Evolutionary conservation across 1,139 yeast species (phyloP).

Genomic region (Suhomyces bolitotheri): DNA sequence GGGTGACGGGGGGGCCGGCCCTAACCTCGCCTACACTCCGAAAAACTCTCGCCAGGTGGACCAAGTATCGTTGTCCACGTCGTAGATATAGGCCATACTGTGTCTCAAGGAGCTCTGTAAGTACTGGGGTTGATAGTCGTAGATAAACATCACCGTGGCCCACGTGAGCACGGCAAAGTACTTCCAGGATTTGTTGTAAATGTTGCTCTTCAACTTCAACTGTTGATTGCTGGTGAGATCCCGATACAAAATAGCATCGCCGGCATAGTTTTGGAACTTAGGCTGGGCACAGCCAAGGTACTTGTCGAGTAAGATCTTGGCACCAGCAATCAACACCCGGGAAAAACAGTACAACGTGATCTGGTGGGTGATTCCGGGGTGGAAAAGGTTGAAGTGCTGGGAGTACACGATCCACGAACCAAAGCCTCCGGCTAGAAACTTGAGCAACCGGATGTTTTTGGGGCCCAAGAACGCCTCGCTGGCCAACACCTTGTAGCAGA

Average conservation of each 20-base stretch:
- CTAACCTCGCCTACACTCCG: conserved; percentile 31
- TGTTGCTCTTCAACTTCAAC: conserved; percentile 32
- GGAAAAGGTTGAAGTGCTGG: conserved; percentile 49
- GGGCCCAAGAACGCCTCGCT: conserved; percentile 40
- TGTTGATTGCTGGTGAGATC: conserved; percentile 35
- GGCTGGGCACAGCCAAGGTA: conserved; percentile 43
- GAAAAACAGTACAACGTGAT: conserved; percentile 63
- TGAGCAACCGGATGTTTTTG: conserved; percentile 30
- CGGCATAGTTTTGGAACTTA: conserved; percentile 25
- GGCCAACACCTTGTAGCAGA: conserved; percentile 30
- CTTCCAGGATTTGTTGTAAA: conserved; percentile 57
- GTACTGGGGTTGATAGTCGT: conserved; percentile 61
- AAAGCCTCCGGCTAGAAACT: conserved; percentile 62
- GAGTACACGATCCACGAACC: conserved; percentile 71
- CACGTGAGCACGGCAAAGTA: conserved; percentile 68
- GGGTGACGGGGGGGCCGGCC: too few relatives aligned
- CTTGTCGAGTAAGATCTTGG: conserved; percentile 47
- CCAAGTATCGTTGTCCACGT: conserved; percentile 50
- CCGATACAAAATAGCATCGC: conserved; percentile 27
- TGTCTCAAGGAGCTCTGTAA: conserved; percentile 68
- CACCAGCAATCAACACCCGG: conserved; percentile 54
- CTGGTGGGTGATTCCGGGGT: conserved; percentile 56
- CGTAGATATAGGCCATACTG: conserved; percentile 73
- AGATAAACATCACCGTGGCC: conserved; percentile 76
- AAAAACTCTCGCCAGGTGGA: conserved; percentile 44